Evolutionary conservation across 2,329 filamentous ascomycete genomes (phyloP), one percentile per base, ranked within the genome.

Genomic region (Fusarium illudens): DNA sequence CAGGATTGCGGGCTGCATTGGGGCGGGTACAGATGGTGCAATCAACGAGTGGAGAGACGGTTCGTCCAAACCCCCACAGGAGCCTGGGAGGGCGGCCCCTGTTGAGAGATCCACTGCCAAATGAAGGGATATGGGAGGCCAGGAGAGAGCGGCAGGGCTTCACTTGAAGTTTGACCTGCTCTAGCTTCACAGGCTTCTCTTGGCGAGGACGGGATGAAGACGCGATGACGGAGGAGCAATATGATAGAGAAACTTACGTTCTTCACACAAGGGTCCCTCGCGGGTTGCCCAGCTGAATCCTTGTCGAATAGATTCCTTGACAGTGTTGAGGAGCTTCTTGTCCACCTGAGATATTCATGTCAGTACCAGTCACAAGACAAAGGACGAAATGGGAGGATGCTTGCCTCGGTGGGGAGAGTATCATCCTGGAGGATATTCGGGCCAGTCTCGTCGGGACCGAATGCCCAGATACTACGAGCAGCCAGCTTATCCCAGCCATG

Each of bases 391-490:
- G 12, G 51, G 54, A 48, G 27, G n/a, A 51, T 50, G 54, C 86
- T 78, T 79, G 89, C 88, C 79, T 97, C 94, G 22, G 92, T 93
- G 4, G 95, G 94, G 17, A 99, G 84, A 17, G 96, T 99, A 79
- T 99, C 96, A 79, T 99, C 96, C 79, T 97, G 94, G 51, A 99
- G 83, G 69, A 99, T 96, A 79, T 99, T 99, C 6, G 96, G 93
- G 1, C 94, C 92, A 83, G 90, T 91, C 70, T 99, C 96, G 61
- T 98, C 95, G 4, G 96, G 96, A 3, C 96, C 96, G 81, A 99
- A 99, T 2, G 96, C 96, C 96, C 96, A 99, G 75, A 99, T 97
- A 76, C 94, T 97, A 74, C 96, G 88, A 22, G 93, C 93, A 13
- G 96, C 95, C 65, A 99, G 86, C 73, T 97, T 89, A 81, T 99